Conservation (phyloP, 23 red algal species). For the Gracilariopsis chorda region DNA sequence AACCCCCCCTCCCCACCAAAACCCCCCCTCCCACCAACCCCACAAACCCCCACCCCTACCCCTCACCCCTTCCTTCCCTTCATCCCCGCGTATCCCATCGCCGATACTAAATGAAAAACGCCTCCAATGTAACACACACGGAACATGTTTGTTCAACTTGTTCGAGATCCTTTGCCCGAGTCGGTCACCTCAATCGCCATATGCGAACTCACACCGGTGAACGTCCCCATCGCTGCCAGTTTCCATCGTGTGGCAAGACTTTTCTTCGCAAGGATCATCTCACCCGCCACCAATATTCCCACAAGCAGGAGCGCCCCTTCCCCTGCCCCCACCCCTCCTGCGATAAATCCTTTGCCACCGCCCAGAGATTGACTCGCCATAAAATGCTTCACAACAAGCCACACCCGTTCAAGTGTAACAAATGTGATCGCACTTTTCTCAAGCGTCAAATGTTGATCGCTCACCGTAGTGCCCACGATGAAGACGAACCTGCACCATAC, state of each 20-base stretch:
- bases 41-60: not conserved
- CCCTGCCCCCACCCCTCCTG: not conserved
- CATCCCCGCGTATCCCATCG: not conserved
- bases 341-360: constrained; percentile 13
- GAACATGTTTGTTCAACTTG: not conserved
- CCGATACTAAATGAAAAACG: not conserved
- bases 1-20: not conserved
- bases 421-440: not conserved
- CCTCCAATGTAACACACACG: not conserved
- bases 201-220: constrained; percentile 24
- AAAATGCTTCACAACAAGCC: not conserved
- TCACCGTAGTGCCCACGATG: not conserved
- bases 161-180: not conserved
- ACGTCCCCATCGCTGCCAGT: not conserved
- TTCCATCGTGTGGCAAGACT: not conserved
- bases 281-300: not conserved
- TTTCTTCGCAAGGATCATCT: constrained; percentile 12
- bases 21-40: not conserved
- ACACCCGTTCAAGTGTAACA: not conserved
- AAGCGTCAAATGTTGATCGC: not conserved
- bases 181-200: constrained; percentile 21
- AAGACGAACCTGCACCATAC: not conserved
- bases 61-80: not conserved
- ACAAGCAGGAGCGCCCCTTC: not conserved
- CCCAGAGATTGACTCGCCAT: not conserved